Evolutionary conservation across 306 rosid species (phyloP).

Genomic region (Quercus parvula): DNA sequence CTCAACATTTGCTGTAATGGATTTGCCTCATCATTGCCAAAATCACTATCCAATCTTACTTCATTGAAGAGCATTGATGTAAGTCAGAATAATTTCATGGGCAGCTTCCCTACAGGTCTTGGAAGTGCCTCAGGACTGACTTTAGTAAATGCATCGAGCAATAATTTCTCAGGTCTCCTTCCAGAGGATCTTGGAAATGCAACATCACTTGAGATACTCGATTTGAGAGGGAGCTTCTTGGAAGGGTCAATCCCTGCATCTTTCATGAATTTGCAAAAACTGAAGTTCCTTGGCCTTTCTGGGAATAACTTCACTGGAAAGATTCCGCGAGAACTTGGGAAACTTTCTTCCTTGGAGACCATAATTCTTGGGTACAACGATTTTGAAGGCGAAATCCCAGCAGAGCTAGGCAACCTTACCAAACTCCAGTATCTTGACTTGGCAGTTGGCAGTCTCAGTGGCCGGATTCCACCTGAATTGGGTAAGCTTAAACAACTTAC

Average conservation of each 20-base stretch:
- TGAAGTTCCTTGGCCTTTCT: conserved; percentile 80
- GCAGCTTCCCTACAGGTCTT: conserved; percentile 66
- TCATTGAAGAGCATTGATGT: conserved; percentile 66
- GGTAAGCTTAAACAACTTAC: conserved; percentile 62
- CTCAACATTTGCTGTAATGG: conserved; percentile 62
- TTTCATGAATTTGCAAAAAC: conserved; percentile 56
- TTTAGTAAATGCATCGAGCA: conserved; percentile 70
- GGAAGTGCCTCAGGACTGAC: conserved; percentile 53
- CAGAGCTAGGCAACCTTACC: conserved; percentile 73
- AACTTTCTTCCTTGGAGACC: conserved; percentile 65
- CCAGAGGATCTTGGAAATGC: conserved; percentile 82
- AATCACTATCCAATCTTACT: conserved; percentile 49
- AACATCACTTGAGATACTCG: conserved; percentile 59
- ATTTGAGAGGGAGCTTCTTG: conserved; percentile 81
- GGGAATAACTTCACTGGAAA: conserved; percentile 75
- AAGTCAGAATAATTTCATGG: conserved; percentile 76
- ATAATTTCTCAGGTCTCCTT: conserved; percentile 65
- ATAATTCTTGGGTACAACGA: conserved; percentile 77
- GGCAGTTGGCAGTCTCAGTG: conserved; percentile 73
- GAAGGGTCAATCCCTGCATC: conserved; percentile 68
- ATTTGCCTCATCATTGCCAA: conserved; percentile 56
- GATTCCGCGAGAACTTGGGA: conserved; percentile 60
- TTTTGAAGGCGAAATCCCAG: conserved; percentile 72
- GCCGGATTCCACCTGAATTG: conserved; percentile 71
- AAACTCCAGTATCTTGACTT: conserved; percentile 80